Percentiles rank a stretch among this genome's conserved stretches.
phyloP scores from a whole-genome alignment of 208 protist species.

The Trypanosoma conorhini region DNA sequence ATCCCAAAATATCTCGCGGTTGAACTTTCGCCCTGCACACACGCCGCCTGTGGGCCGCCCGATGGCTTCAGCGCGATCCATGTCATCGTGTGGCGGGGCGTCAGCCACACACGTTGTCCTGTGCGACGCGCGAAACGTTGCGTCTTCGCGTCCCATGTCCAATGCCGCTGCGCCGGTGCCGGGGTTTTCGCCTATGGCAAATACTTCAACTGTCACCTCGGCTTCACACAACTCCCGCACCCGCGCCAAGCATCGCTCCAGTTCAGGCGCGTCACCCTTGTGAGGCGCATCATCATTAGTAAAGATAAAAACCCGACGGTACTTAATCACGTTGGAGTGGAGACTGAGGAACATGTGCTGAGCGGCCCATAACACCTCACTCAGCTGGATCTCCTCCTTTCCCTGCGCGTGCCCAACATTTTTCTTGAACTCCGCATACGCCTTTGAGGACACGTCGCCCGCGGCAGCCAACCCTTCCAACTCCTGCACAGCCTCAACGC shows the following conservation, averaged over 20 bases:
- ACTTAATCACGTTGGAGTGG: slow-evolving; percentile 25
- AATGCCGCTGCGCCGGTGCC: background rate
- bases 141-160: background rate
- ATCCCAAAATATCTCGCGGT: slow-evolving; percentile 15
- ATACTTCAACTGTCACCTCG: slow-evolving; percentile 71
- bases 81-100: background rate
- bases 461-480: slow-evolving; percentile 58
- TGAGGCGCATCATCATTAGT: slow-evolving; percentile 82
- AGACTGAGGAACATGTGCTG: slow-evolving; percentile 66
- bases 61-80: background rate
- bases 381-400: slow-evolving; percentile 31
- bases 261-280: slow-evolving; percentile 30
- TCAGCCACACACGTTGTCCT: background rate
- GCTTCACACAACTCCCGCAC: slow-evolving; percentile 44
- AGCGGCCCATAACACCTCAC: slow-evolving; percentile 65
- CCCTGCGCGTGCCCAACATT: slow-evolving; percentile 21
- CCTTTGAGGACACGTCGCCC: slow-evolving; percentile 31
- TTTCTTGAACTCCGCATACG: slow-evolving; percentile 28
- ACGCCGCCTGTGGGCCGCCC: background rate
- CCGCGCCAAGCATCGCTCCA: slow-evolving; percentile 40
- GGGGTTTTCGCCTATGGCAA: slow-evolving; percentile 35
- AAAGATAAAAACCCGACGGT: slow-evolving; percentile 83
- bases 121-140: background rate
- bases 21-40: background rate
- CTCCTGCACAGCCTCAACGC: slow-evolving; percentile 42